Conservation (phyloP, 2,329 filamentous ascomycete genomes). For the Scedosporium aurantiacum region DNA sequence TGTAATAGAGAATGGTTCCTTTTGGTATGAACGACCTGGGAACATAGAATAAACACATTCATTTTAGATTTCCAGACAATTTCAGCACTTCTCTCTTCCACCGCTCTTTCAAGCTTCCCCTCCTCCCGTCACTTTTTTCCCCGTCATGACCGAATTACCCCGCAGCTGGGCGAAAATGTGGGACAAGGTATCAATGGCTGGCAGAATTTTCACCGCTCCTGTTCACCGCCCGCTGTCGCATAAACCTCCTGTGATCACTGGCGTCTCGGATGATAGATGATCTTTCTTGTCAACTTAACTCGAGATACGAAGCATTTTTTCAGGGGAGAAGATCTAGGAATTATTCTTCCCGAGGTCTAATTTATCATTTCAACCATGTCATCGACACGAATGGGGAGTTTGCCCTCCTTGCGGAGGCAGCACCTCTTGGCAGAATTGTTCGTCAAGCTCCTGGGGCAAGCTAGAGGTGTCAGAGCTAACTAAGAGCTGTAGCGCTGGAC, state of each 20-base stretch:
- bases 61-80: background rate
- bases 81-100: background rate
- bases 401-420: slow-evolving; percentile 56
- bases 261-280: slow-evolving; percentile 3
- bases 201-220: slow-evolving; percentile 19
- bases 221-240: slow-evolving; percentile 15
- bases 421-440: slow-evolving; percentile 77
- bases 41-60: background rate
- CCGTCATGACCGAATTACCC: background rate
- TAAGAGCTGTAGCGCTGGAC: slow-evolving; percentile 50
- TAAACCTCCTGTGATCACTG: background rate
- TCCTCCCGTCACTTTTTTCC: background rate
- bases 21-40: background rate
- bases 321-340: background rate
- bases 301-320: background rate
- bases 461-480: background rate
- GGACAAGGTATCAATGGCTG: slow-evolving; percentile 12
- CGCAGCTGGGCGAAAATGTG: background rate
- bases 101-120: background rate
- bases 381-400: slow-evolving; percentile 28
- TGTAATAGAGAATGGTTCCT: background rate
- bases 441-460: slow-evolving; percentile 18
- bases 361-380: slow-evolving; percentile 24
- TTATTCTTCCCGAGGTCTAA: background rate
- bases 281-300: slow-evolving; percentile 7